Percentiles rank a stretch among this genome's conserved stretches.
Conservation (phyloP, 305 asterid genomes). For the Fraxinus angustifolia region DNA sequence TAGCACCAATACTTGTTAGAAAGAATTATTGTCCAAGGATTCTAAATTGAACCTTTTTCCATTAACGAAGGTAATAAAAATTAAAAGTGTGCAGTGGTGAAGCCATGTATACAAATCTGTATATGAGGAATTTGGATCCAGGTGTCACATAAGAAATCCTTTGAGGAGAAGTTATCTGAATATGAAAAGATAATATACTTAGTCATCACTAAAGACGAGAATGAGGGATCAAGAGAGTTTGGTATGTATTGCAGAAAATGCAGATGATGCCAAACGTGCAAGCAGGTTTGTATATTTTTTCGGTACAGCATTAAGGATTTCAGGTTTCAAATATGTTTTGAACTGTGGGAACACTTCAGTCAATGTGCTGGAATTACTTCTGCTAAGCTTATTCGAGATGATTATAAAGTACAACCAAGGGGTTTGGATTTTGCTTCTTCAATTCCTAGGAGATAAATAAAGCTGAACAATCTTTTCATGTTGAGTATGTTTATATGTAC, state of each 20-base stretch:
- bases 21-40: neutral
- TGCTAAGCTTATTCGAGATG: slow-evolving; percentile 59
- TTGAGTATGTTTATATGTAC: slow-evolving; percentile 32
- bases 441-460: slow-evolving; percentile 63
- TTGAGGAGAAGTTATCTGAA: slow-evolving; percentile 57
- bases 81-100: neutral
- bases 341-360: slow-evolving; percentile 56
- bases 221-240: slow-evolving; percentile 67
- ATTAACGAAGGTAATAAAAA: neutral
- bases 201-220: slow-evolving; percentile 59
- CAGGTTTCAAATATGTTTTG: slow-evolving; percentile 74
- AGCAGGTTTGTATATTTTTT: neutral
- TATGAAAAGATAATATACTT: slow-evolving; percentile 43
- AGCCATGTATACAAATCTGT: slow-evolving; percentile 44
- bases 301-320: neutral
- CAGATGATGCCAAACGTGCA: slow-evolving; percentile 68
- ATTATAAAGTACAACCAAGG: slow-evolving; percentile 74
- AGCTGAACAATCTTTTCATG: slow-evolving; percentile 59
- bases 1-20: neutral
- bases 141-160: slow-evolving; percentile 55
- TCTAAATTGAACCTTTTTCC: neutral
- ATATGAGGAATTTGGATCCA: slow-evolving; percentile 65
- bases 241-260: slow-evolving; percentile 78
- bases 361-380: slow-evolving; percentile 77
- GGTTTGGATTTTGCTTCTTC: slow-evolving; percentile 88